Conservation (phyloP, 345 rosid genomes). For the Lumnitzera racemosa region DNA sequence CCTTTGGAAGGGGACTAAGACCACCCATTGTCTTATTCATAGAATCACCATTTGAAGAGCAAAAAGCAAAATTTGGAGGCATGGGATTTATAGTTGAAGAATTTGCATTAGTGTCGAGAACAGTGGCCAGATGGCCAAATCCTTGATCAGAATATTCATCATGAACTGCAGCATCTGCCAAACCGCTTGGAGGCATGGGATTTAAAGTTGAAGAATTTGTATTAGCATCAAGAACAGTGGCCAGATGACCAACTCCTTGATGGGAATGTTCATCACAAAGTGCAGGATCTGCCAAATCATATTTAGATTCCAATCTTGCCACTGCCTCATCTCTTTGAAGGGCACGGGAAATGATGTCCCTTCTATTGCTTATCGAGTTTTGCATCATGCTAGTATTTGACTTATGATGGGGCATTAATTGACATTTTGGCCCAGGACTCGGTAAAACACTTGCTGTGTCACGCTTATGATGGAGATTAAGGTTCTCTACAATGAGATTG, state of each 20-base stretch:
- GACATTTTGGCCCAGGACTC: conserved; percentile 9
- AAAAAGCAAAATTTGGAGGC: conserved; percentile 14
- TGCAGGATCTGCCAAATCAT: conserved; percentile 7
- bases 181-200: conserved; percentile 10
- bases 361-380: neutral
- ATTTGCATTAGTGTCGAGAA: conserved; percentile 4
- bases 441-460: conserved; percentile 13
- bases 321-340: neutral
- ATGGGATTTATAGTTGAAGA: conserved; percentile 2
- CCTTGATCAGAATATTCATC: conserved; percentile 14
- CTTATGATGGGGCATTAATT: neutral
- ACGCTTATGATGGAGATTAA: conserved; percentile 14
- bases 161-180: conserved; percentile 10
- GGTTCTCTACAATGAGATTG: neutral
- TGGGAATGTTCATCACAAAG: conserved; percentile 15
- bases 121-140: conserved; percentile 10
- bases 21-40: conserved; percentile 10
- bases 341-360: neutral
- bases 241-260: conserved; percentile 12
- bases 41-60: conserved; percentile 4
- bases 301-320: conserved; percentile 6
- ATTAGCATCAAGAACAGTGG: conserved; percentile 4
- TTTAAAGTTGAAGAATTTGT: conserved; percentile 3
- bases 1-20: conserved; percentile 40
- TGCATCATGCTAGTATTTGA: neutral